Evolutionary conservation across 768 basidiomycete genomes (phyloP).

Genomic region (Naematelia encephala): DNA sequence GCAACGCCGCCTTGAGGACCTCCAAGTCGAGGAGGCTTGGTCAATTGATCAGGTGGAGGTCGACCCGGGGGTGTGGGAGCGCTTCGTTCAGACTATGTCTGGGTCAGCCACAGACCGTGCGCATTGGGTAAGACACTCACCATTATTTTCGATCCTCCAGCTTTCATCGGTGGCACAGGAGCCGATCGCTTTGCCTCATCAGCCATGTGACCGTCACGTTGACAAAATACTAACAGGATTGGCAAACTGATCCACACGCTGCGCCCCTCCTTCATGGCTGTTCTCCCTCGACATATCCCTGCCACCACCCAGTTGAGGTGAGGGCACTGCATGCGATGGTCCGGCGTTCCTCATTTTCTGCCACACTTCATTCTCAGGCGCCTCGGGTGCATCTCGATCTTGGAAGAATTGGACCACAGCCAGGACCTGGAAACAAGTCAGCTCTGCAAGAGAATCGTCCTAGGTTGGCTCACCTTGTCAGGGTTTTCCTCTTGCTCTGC

Average conservation of each 20-base stretch:
- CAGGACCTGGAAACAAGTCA: slow-evolving; percentile 55
- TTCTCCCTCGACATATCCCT: slow-evolving; percentile 42
- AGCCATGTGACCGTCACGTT: neutral
- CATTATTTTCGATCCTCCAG: slow-evolving; percentile 7
- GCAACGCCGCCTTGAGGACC: slow-evolving; percentile 46
- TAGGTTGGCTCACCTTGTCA: slow-evolving; percentile 63
- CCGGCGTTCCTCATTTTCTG: slow-evolving; percentile 37
- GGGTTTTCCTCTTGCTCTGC: slow-evolving; percentile 96
- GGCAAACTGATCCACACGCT: slow-evolving; percentile 36
- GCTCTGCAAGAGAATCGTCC: neutral
- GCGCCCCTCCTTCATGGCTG: slow-evolving; percentile 25
- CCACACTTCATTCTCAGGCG: slow-evolving; percentile 56
- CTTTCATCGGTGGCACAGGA: slow-evolving; percentile 41
- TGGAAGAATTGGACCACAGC: slow-evolving; percentile 99
- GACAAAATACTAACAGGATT: slow-evolving; percentile 39
- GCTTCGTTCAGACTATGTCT: slow-evolving; percentile 29
- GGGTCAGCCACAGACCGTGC: neutral
- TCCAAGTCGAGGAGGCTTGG: slow-evolving; percentile 34
- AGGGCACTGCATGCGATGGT: slow-evolving; percentile 18
- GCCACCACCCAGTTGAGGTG: slow-evolving; percentile 7
- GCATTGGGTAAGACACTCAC: neutral
- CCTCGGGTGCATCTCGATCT: slow-evolving; percentile 60
- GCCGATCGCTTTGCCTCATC: slow-evolving; percentile 35
- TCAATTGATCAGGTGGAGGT: slow-evolving; percentile 17
- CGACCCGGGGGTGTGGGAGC: slow-evolving; percentile 37